phyloP scores from a whole-genome alignment of 2,329 filamentous ascomycete species.

The Aspergillus luchuensis region DNA sequence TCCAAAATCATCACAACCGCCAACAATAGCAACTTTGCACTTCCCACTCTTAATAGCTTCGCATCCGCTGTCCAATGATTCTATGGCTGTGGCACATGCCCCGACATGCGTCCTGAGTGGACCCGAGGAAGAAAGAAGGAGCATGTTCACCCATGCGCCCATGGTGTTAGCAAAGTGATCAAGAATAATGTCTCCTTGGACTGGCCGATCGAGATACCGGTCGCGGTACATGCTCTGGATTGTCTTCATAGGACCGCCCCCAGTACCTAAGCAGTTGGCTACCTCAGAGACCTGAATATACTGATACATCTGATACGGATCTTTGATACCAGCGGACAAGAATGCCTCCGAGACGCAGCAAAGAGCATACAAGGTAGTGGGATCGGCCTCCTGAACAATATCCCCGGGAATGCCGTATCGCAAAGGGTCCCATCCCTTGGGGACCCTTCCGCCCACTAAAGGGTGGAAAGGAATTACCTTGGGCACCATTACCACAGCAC shows the following conservation, averaged over 20 bases:
- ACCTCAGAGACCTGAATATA: conserved; percentile 96
- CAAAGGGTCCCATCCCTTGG: conserved; percentile 92
- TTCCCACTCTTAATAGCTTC: conserved; percentile 97
- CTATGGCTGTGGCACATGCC: conserved; percentile 91
- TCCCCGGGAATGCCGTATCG: conserved; percentile 93
- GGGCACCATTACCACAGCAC: conserved; percentile 76
- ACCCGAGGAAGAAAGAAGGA: conserved; percentile 89
- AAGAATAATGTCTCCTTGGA: conserved; percentile 75
- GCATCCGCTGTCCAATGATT: conserved; percentile 93
- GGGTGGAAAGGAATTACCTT: conserved; percentile 23
- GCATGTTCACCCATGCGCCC: conserved; percentile 99
- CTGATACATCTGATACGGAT: conserved; percentile 98
- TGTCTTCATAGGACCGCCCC: conserved; percentile 88
- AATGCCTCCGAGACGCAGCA: conserved; percentile 62
- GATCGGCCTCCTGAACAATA: conserved; percentile 62
- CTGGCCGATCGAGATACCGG: conserved; percentile 72
- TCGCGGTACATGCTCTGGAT: conserved; percentile 96
- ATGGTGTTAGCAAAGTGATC: conserved; percentile 99
- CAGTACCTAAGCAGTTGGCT: conserved; percentile 94
- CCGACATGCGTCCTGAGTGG: conserved; percentile 97
- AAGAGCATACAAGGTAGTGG: conserved; percentile 23
- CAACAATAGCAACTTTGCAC: conserved; percentile 90
- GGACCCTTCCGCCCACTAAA: conserved; percentile 39
- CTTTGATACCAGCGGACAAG: conserved; percentile 86
- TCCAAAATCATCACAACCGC: conserved; percentile 96